phyloP scores from a whole-genome alignment of 2,329 filamentous ascomycete genomes.

The Aspergillus glaucus region DNA sequence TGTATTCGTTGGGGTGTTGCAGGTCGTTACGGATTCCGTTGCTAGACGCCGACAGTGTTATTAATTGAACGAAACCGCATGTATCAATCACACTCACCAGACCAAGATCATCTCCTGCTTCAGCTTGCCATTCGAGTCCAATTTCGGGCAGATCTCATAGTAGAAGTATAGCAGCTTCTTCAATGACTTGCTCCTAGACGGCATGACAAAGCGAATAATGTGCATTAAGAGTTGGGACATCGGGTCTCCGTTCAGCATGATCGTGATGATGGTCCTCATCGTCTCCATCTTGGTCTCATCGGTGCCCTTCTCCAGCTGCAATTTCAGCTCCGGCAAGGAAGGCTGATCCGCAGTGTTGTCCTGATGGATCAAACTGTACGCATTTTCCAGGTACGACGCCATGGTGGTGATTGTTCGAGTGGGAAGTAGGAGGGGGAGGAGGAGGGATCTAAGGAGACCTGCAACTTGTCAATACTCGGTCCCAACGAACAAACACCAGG shows the following conservation, averaged over 20 bases:
- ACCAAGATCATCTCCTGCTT: constrained; percentile 99
- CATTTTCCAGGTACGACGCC: constrained; percentile 88
- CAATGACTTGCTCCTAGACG: constrained; percentile 87
- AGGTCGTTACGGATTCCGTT: constrained; percentile 98
- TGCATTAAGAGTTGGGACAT: constrained; percentile 97
- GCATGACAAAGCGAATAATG: constrained; percentile 99
- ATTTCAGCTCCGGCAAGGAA: constrained; percentile 82
- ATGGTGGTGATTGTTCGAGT: constrained; percentile 45
- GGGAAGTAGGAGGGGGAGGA: constrained; percentile 16
- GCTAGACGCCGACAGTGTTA: constrained; percentile 43
- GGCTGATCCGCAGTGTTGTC: constrained; percentile 95
- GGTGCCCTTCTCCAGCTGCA: constrained; percentile 85
- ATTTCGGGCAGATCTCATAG: constrained; percentile 97
- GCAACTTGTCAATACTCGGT: constrained; percentile 15
- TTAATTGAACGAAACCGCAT: constrained; percentile 1
- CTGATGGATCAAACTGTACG: constrained; percentile 95
- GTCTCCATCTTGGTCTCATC: constrained; percentile 92
- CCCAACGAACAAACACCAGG: constrained; percentile 1
- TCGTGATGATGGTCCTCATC: constrained; percentile 90
- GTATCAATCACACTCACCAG: constrained; percentile 56
- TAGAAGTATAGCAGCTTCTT: constrained; percentile 99
- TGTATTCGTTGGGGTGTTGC: constrained; percentile 96
- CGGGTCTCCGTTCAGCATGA: constrained; percentile 97
- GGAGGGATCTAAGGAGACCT: constrained; percentile 24
- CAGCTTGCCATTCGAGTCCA: constrained; percentile 83